Base-by-base conservation (phyloP, 805 yeast species). In the Priceomyces carsonii region DNA sequence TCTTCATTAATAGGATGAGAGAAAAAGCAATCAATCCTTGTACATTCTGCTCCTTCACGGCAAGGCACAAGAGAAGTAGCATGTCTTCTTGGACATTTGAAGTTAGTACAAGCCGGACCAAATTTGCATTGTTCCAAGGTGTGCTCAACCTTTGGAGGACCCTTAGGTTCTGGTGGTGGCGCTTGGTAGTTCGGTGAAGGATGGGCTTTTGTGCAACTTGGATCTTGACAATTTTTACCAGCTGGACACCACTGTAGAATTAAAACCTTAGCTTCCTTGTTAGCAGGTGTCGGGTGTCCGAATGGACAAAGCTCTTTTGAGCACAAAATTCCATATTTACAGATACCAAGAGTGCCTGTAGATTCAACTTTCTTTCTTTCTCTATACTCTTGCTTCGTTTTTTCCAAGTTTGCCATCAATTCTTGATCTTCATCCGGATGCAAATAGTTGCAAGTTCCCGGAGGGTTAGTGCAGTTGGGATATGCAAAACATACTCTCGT, bases 201-300 rank as follows among this genome's bases (percentile, higher is more conserved):
- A 61, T 89, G 97, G 0, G 95, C 89, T 48, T 75, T 81, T 36
- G 66, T 67, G 63, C 97, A 89, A 10, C 52, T 47, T 0, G 71
- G 57, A 53, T 87, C 77, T 17, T 60, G 45, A 65, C 96, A 89
- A 14, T 62, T 58, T 46, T 82, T 73, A 45, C 85, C 85, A 23
- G 69, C 77, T 6, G 80, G 64, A 66, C 96, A 89, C 95, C 95
- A 85, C 45, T 79, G 82, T 31, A 76, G 63, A 12, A 74, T 72
- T 10, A 75, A 66, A 26, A 88, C 86, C 48, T 80, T 78, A 18
- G 89, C 88, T 42, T 75, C 79, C 43, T 73, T 77, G 61, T 84
- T 86, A 12, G 87, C 84, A 1, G 95, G 93, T 0, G 95, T 86
- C 29, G 97, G 96, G 55, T 89, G 96, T 17, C 89, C 96, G 65